Percentiles rank a stretch among this genome's conserved stretches.
Evolutionary conservation across 306 rosid species (phyloP).

Genomic region (Prosopis cineraria): DNA sequence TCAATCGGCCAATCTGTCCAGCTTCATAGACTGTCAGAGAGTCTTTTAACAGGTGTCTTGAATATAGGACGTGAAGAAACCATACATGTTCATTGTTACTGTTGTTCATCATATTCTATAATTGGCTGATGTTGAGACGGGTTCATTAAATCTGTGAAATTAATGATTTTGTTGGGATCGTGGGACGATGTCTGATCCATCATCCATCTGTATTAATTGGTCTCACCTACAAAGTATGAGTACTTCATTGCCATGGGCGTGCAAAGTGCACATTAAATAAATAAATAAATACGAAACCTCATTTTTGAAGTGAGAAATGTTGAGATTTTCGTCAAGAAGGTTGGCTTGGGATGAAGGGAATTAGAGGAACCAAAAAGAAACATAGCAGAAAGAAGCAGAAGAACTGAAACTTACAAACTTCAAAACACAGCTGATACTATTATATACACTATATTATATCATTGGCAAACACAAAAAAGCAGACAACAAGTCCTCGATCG

Average conservation of each 20-base stretch:
- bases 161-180: slow-evolving; percentile 22
- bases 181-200: background rate
- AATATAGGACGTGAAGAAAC: background rate
- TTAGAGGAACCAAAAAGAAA: background rate
- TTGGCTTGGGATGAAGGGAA: background rate
- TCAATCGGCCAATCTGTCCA: background rate
- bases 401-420: background rate
- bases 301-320: background rate
- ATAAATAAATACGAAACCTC: background rate
- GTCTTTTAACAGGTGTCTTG: background rate
- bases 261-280: background rate
- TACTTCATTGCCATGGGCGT: background rate
- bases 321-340: background rate
- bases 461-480: background rate
- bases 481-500: background rate
- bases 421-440: background rate
- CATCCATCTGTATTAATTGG: slow-evolving; percentile 6
- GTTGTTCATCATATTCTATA: background rate
- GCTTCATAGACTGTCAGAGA: background rate
- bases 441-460: background rate
- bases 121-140: background rate
- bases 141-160: slow-evolving; percentile 21
- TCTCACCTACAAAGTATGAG: slow-evolving; percentile 27
- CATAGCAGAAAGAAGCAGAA: background rate
- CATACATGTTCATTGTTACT: background rate